phyloP scores from a whole-genome alignment of 1,284 basidiomycete species.

The Cryptococcus sp. region DNA sequence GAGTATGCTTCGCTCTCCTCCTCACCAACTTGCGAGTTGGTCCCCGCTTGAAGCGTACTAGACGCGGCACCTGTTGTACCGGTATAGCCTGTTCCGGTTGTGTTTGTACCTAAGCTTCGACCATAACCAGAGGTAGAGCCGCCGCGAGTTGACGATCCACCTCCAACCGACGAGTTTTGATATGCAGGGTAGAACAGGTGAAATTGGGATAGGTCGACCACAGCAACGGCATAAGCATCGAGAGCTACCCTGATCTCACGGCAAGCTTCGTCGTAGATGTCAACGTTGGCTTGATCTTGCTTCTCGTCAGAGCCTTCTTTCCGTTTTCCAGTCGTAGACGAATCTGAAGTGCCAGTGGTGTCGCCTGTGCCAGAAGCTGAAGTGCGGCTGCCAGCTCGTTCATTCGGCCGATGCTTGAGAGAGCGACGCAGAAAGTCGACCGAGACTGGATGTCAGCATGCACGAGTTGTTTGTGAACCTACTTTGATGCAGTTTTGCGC shows the following conservation, averaged over 20 bases:
- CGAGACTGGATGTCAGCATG: conserved; percentile 28
- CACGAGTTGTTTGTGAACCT: conserved; percentile 8
- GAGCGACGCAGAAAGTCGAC: conserved; percentile 48
- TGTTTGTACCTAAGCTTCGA: background rate
- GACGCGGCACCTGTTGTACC: conserved; percentile 1
- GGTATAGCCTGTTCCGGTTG: conserved; percentile 5
- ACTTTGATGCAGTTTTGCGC: conserved; percentile 49
- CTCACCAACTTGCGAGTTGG: conserved; percentile 3
- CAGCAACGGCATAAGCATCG: conserved; percentile 41
- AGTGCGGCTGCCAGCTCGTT: conserved; percentile 21
- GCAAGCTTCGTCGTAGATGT: conserved; percentile 44
- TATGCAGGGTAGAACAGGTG: conserved; percentile 48
- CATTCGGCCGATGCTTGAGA: conserved; percentile 34
- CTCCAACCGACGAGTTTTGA: conserved; percentile 29
- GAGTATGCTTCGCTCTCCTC: conserved; percentile 24
- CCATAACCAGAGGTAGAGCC: conserved; percentile 6
- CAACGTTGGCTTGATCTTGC: conserved; percentile 20
- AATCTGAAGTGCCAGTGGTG: background rate
- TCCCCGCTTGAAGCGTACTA: background rate
- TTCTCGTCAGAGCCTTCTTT: conserved; percentile 32
- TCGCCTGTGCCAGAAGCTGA: background rate
- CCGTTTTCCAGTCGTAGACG: conserved; percentile 19
- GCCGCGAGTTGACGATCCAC: conserved; percentile 18
- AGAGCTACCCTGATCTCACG: conserved; percentile 39
- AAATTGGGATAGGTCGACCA: conserved; percentile 45